Conservation (phyloP, 768 basidiomycete species). For the Tremella mesenterica region DNA sequence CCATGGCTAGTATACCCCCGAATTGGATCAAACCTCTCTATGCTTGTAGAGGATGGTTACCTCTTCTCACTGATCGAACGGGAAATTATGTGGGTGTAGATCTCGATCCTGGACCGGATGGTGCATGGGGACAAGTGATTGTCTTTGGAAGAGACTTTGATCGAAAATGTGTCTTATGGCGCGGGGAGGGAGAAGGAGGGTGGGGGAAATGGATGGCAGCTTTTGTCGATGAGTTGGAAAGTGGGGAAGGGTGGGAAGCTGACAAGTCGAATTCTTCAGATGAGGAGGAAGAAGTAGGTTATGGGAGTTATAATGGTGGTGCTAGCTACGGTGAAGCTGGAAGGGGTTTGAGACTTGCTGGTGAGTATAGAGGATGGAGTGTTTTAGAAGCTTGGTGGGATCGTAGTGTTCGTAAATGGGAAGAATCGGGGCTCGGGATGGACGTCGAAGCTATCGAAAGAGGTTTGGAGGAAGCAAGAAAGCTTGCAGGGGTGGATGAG, state of each 20-base stretch:
- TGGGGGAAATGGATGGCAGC: constrained; percentile 91
- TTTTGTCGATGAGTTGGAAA: constrained; percentile 88
- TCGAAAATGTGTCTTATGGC: constrained; percentile 89
- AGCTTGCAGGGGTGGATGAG: constrained; percentile 24
- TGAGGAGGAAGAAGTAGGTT: constrained; percentile 44
- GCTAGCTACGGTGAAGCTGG: constrained; percentile 62
- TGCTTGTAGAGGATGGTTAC: constrained; percentile 92
- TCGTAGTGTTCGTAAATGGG: constrained; percentile 76
- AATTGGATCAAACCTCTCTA: constrained; percentile 83
- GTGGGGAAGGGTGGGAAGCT: constrained; percentile 77
- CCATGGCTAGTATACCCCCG: constrained; percentile 82
- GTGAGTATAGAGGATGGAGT: constrained; percentile 85
- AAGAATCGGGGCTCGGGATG: constrained; percentile 63
- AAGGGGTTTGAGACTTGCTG: constrained; percentile 64
- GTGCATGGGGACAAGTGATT: constrained; percentile 82
- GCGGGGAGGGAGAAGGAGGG: constrained; percentile 78
- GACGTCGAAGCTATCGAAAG: constrained; percentile 46
- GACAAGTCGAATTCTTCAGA: constrained; percentile 47
- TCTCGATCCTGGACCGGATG: constrained; percentile 60
- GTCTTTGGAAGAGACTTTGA: constrained; percentile 99
- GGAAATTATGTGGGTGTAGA: constrained; percentile 97
- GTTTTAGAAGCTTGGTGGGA: constrained; percentile 92
- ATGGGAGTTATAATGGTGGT: constrained; percentile 41
- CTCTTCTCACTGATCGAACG: constrained; percentile 81
- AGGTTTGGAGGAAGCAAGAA: constrained; percentile 32